These are phyloP conservation scores for Pelargonium cotyledonis DNA, from an alignment of 441 rosid species.

Conservation along the genomic window DNA sequence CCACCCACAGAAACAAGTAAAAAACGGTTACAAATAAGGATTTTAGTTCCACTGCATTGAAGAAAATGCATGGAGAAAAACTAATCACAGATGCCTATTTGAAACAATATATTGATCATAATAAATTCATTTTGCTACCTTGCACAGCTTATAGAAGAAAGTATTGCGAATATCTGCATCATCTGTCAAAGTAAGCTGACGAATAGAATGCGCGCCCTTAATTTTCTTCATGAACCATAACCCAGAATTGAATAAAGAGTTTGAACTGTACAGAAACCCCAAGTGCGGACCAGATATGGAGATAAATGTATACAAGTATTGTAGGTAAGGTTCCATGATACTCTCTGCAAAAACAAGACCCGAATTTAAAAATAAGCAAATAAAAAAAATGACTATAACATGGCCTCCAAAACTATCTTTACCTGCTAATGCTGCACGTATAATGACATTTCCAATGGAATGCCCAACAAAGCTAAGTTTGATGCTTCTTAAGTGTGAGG, in stretches of 20 bases:
- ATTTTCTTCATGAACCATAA: slow-evolving; percentile 87
- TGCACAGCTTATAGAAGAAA: slow-evolving; percentile 73
- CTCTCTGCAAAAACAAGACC: slow-evolving; percentile 43
- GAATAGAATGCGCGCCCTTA: slow-evolving; percentile 80
- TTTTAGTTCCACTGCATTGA: neutral
- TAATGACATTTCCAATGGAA: slow-evolving; percentile 85
- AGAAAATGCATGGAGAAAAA: neutral
- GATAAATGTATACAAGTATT: slow-evolving; percentile 57
- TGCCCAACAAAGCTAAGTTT: slow-evolving; percentile 95
- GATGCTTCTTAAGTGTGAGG: slow-evolving; percentile 44
- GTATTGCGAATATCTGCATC: slow-evolving; percentile 68
- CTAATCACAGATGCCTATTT: neutral
- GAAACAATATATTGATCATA: neutral
- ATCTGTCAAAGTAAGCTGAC: slow-evolving; percentile 93
- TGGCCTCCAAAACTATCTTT: slow-evolving; percentile 15
- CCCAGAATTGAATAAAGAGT: slow-evolving; percentile 88
- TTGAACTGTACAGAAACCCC: slow-evolving; percentile 90
- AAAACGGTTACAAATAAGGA: neutral
- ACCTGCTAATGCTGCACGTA: slow-evolving; percentile 90
- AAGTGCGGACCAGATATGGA: slow-evolving; percentile 93
- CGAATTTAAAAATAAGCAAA: slow-evolving; percentile 13
- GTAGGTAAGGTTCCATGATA: slow-evolving; percentile 72
- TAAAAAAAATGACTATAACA: slow-evolving; percentile 12
- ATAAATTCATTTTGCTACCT: slow-evolving; percentile 38
- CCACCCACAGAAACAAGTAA: too few relatives aligned